Evolutionary conservation across 805 yeast genomes (phyloP).

Genomic region (Lachancea meyersii): DNA sequence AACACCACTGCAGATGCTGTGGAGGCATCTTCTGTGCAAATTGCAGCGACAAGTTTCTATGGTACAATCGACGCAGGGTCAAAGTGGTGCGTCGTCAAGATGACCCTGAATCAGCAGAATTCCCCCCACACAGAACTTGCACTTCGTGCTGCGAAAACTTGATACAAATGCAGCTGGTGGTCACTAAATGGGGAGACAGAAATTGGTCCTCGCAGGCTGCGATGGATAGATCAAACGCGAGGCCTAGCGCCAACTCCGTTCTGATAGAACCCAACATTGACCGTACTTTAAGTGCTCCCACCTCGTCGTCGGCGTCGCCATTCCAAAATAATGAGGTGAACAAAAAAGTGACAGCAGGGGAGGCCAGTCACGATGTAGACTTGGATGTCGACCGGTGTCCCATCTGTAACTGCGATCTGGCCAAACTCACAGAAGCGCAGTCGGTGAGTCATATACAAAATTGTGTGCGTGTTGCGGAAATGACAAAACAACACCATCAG

Average conservation of each 20-base stretch:
- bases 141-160: constrained; percentile 49
- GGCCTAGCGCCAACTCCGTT: not conserved
- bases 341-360: constrained; percentile 19
- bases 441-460: constrained; percentile 54
- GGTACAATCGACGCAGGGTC: constrained; percentile 25
- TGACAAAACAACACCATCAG: constrained; percentile 46
- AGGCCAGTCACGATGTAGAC: constrained; percentile 9
- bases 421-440: constrained; percentile 8
- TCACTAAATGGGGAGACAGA: constrained; percentile 18
- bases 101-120: constrained; percentile 25
- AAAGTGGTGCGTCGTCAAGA: constrained; percentile 21
- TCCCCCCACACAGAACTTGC: constrained; percentile 55
- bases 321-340: constrained; percentile 28
- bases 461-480: constrained; percentile 59
- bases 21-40: constrained; percentile 55
- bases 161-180: constrained; percentile 18
- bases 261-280: not conserved
- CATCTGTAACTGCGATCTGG: constrained; percentile 28
- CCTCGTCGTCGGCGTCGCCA: constrained; percentile 11
- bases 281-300: not conserved
- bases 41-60: constrained; percentile 26
- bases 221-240: not conserved
- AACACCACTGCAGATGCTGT: constrained; percentile 66
- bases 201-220: not conserved
- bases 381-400: constrained; percentile 37